Base-by-base conservation (phyloP, 495 filamentous ascomycete species). In the Hypoxylon fuscum region DNA sequence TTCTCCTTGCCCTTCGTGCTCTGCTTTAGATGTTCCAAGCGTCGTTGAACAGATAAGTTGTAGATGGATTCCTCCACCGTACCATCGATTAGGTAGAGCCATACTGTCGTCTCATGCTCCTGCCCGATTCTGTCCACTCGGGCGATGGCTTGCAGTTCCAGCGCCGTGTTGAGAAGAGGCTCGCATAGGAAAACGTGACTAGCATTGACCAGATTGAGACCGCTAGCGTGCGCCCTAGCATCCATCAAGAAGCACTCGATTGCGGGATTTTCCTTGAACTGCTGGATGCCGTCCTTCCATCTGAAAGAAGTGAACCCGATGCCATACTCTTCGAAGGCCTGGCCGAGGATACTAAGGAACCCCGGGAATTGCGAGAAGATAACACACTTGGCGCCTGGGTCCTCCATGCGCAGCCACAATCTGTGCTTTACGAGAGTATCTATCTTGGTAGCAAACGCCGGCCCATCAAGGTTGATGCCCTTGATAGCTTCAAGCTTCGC, bases 131-230 rank as follows among this genome's bases (percentile, higher is more conserved):
- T 84, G 71, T 98, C 92, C 0, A 98, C 93, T 43, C 94, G 88
- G 5, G 93, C 92, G 64, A 97, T 96, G 2, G 92, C 94, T 68
- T 98, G 94, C 5, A 97, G 82, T 66, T 97, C 94, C 7, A 98
- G 86, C 1, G 94, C 92, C 5, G 93, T 90, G 70, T 97, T 96
- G 62, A 97, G 85, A 3, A 97, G 76, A 1, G 94, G 94, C 72
- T 98, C 94, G 72, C 93, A 97, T 6, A 98, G 78, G 64, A 98
- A 94, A 1, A 98, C 92, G 70, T 98, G 91, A 9, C 87, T 96
- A 3, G 94, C 95, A 70, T 94, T 93, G 61, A 96, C 87, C 3
- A 98, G 79, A 62, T 93, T 98, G 22, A 98, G 76, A 0, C 94
- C 94, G 1, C 90, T 90, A 2, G 91, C 89, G 69, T 96, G 91